phyloP scores from a whole-genome alignment of 140 eudicot species.

The Ambrosia hybrid region DNA sequence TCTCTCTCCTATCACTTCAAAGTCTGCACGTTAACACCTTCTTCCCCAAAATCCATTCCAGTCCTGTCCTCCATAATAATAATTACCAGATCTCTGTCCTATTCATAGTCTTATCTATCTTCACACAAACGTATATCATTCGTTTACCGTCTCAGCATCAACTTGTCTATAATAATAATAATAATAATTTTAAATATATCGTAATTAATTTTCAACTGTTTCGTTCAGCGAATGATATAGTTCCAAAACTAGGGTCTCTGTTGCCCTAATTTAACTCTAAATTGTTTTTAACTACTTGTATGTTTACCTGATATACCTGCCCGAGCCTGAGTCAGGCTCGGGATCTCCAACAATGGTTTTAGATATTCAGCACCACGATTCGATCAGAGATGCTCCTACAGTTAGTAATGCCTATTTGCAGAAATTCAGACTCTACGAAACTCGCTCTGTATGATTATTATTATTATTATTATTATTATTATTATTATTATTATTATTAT shows the following conservation, averaged over 20 bases:
- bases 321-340: conserved; percentile 44
- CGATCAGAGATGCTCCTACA: conserved; percentile 33
- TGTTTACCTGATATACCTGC: conserved; percentile 22
- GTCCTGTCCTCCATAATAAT: neutral
- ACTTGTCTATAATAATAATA: too few species aligned
- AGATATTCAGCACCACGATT: conserved; percentile 18
- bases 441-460: conserved; percentile 57
- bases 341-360: conserved; percentile 43
- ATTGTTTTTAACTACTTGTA: conserved; percentile 17
- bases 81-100: conserved; percentile 5
- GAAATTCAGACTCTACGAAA: conserved; percentile 83
- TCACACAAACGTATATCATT: neutral
- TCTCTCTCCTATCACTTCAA: neutral
- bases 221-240: conserved; percentile 10
- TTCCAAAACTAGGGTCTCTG: conserved; percentile 23
- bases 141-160: neutral
- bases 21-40: conserved; percentile 5
- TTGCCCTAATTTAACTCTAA: conserved; percentile 16
- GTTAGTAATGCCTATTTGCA: conserved; percentile 43
- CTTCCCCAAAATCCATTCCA: neutral
- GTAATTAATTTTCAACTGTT: neutral
- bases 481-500: too few species aligned
- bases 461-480: too few species aligned
- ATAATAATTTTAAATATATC: too few species aligned
- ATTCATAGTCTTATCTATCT: too few species aligned